A percentile compares a stretch with the other conserved stretches of the same genome.
Evolutionary conservation across 768 basidiomycete genomes (phyloP).

Genomic region (Suillus luteus): DNA sequence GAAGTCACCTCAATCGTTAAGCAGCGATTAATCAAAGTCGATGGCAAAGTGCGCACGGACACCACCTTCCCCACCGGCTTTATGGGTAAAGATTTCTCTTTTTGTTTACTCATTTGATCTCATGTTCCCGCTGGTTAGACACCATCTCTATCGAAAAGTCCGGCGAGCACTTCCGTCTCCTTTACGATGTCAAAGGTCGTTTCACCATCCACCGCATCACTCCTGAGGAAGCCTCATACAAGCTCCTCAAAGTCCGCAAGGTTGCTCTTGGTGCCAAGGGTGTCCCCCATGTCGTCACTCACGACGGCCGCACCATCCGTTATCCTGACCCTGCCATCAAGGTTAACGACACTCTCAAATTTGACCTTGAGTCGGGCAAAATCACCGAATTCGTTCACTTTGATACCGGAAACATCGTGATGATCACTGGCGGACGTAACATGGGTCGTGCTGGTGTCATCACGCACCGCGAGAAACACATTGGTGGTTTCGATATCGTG

Average conservation of each 20-base stretch:
- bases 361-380: slow-evolving; percentile 93
- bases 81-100: slow-evolving; percentile 69
- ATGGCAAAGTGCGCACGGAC: slow-evolving; percentile 98
- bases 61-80: slow-evolving; percentile 96
- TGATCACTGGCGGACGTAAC: slow-evolving; percentile 99
- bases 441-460: slow-evolving; percentile 98
- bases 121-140: slow-evolving; percentile 49
- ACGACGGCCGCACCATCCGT: slow-evolving; percentile 99
- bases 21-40: slow-evolving; percentile 97
- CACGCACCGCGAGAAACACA: slow-evolving; percentile 94
- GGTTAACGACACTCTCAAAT: slow-evolving; percentile 98
- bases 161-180: slow-evolving; percentile 97
- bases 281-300: slow-evolving; percentile 96
- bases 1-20: slow-evolving; percentile 95
- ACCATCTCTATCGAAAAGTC: slow-evolving; percentile 98
- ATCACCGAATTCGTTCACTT: slow-evolving; percentile 93
- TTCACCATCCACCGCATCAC: slow-evolving; percentile 99
- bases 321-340: slow-evolving; percentile 96
- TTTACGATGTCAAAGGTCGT: slow-evolving; percentile 99
- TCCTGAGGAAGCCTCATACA: slow-evolving; percentile 94
- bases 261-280: slow-evolving; percentile 91
- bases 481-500: slow-evolving; percentile 98
- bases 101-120: neutral
- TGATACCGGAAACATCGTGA: slow-evolving; percentile 95
- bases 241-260: slow-evolving; percentile 92